Percentiles rank a stretch among this genome's conserved stretches.
These are phyloP conservation scores for Moesziomyces globuligerus DNA, from an alignment of 1,284 basidiomycete species.

Conservation along the genomic window DNA sequence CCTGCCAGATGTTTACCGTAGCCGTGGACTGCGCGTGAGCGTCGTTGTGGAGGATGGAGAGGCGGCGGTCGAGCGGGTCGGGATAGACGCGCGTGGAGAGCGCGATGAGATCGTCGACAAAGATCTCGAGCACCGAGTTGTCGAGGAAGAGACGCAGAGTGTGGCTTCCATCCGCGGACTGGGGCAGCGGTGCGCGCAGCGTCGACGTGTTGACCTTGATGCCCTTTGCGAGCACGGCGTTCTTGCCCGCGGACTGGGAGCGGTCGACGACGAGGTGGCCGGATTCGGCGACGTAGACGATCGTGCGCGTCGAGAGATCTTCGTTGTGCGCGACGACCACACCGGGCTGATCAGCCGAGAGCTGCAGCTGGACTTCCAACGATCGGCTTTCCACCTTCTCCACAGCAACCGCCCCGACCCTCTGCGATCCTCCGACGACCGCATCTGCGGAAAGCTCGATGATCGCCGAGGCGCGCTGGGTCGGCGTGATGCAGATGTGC, in stretches of 20 bases:
- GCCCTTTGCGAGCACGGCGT: constrained; percentile 13
- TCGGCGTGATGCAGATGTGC: neutral
- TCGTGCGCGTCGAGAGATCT: constrained; percentile 27
- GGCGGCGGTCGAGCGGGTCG: constrained; percentile 17
- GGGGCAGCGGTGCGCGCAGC: constrained; percentile 13
- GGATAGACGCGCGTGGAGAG: constrained; percentile 53
- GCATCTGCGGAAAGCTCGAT: constrained; percentile 8
- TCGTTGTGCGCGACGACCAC: constrained; percentile 35
- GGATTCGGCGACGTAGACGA: constrained; percentile 20
- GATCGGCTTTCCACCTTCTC: constrained; percentile 15
- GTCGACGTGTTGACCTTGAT: constrained; percentile 40
- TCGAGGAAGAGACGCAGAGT: constrained; percentile 48
- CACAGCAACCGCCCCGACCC: constrained; percentile 4
- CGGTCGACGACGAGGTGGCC: constrained; percentile 42
- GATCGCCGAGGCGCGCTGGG: neutral
- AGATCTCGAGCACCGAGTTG: constrained; percentile 57
- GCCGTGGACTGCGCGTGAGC: neutral
- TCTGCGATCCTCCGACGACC: neutral
- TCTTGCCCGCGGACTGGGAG: constrained; percentile 18
- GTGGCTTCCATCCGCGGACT: constrained; percentile 2
- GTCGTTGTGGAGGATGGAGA: constrained; percentile 20
- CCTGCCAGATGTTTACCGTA: constrained; percentile 26
- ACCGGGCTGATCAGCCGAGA: constrained; percentile 13
- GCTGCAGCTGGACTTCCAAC: constrained; percentile 32
- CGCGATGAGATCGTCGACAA: constrained; percentile 46